These are phyloP conservation scores for Trichophyton rubrum DNA, from an alignment of 2,329 filamentous ascomycete species.

Conservation along the genomic window DNA sequence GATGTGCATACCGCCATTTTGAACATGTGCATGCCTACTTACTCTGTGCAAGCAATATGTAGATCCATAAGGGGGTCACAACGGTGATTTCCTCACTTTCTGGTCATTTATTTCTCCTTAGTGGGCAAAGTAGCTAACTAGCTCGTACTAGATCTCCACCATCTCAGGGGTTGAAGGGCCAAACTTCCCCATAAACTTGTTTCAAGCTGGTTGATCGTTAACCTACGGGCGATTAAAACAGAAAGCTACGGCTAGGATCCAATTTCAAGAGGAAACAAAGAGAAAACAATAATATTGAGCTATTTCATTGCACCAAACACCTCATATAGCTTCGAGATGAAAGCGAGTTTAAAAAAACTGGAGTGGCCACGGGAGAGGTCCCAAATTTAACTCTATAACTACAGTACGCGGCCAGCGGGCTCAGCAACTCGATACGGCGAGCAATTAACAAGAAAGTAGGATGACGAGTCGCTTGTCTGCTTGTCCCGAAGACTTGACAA, in stretches of 20 bases:
- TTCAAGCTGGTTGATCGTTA: background rate
- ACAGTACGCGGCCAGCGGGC: no score
- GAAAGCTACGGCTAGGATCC: background rate
- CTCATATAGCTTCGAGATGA: background rate
- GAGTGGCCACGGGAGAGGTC: background rate
- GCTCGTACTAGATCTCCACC: background rate
- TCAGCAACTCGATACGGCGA: background rate
- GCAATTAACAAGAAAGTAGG: background rate
- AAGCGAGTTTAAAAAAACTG: background rate
- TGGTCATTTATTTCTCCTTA: background rate
- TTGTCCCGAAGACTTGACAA: background rate
- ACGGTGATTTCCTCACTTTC: background rate
- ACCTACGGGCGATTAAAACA: background rate
- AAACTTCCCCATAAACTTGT: background rate
- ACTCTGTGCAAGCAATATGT: background rate
- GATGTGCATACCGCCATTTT: background rate
- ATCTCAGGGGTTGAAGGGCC: background rate
- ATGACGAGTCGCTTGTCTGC: background rate
- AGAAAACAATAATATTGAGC: background rate
- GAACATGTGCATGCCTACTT: background rate
- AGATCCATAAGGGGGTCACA: background rate
- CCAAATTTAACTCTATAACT: no score
- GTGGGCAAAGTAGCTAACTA: background rate
- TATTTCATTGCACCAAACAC: background rate
- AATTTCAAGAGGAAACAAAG: background rate